These are phyloP conservation scores for Massospora cicadina DNA, from an alignment of 371 early-diverging fungal species.

Conservation along the genomic window DNA sequence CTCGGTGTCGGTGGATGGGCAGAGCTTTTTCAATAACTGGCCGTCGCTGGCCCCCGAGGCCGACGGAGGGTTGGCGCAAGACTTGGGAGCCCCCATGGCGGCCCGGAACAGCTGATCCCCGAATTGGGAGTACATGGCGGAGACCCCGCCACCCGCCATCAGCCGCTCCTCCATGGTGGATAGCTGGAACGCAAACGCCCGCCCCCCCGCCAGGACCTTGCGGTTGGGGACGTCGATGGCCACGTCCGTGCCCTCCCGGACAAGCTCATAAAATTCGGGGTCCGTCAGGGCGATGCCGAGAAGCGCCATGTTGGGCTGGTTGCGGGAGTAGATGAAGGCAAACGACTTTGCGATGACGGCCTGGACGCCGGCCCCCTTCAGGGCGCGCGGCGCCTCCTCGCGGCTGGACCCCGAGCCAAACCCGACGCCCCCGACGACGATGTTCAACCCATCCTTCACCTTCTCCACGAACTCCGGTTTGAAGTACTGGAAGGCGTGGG, in stretches of 20 bases:
- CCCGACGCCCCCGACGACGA: slow-evolving; percentile 47
- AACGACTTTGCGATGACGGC: slow-evolving; percentile 60
- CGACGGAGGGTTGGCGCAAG: not conserved
- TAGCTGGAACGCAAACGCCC: slow-evolving; percentile 32
- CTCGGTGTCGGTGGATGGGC: slow-evolving; percentile 1
- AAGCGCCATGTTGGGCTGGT: slow-evolving; percentile 57
- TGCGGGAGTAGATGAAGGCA: slow-evolving; percentile 36
- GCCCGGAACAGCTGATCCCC: slow-evolving; percentile 49
- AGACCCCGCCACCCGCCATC: slow-evolving; percentile 55
- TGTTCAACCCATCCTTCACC: slow-evolving; percentile 32
- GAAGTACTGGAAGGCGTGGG: slow-evolving; percentile 51
- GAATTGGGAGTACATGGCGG: slow-evolving; percentile 51
- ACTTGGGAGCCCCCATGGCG: slow-evolving; percentile 20
- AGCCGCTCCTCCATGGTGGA: slow-evolving; percentile 50
- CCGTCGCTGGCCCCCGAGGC: not conserved
- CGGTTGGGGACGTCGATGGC: slow-evolving; percentile 40
- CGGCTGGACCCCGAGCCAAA: slow-evolving; percentile 56
- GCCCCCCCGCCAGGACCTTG: slow-evolving; percentile 26
- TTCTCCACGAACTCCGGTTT: slow-evolving; percentile 47
- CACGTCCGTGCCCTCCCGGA: slow-evolving; percentile 41
- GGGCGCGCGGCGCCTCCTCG: slow-evolving; percentile 58
- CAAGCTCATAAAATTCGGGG: slow-evolving; percentile 44
- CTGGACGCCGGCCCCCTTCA: slow-evolving; percentile 41
- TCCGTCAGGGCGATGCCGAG: slow-evolving; percentile 45
- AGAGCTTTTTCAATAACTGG: not conserved